Conservation (phyloP, 768 basidiomycete genomes). For the Fistulinella prunicolor region DNA sequence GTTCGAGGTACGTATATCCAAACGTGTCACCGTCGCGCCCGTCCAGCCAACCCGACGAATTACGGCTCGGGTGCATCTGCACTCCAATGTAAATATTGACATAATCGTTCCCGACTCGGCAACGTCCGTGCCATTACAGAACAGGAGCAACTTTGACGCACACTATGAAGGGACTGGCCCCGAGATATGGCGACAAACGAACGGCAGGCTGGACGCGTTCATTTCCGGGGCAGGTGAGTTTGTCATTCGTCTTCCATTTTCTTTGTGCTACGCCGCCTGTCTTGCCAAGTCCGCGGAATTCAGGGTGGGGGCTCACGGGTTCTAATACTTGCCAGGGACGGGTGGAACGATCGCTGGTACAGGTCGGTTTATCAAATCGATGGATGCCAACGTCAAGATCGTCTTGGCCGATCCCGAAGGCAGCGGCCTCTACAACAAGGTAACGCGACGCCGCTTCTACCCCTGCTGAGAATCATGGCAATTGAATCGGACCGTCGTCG, state of each 20-base stretch:
- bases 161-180: slow-evolving; percentile 90
- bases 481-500: neutral
- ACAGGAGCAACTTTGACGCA: slow-evolving; percentile 84
- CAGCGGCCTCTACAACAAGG: slow-evolving; percentile 94
- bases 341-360: slow-evolving; percentile 92
- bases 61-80: too few relatives aligned
- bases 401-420: slow-evolving; percentile 91
- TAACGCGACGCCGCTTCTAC: slow-evolving; percentile 36
- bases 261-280: too few relatives aligned
- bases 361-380: slow-evolving; percentile 75
- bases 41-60: too few relatives aligned
- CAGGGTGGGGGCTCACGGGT: too few relatives aligned
- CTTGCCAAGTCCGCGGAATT: too few relatives aligned
- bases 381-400: slow-evolving; percentile 62
- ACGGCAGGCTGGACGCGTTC: slow-evolving; percentile 78
- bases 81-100: too few relatives aligned
- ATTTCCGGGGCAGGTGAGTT: slow-evolving; percentile 80
- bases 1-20: slow-evolving; percentile 68
- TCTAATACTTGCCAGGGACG: slow-evolving; percentile 57
- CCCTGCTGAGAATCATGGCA: too few relatives aligned
- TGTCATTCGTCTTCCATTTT: too few relatives aligned
- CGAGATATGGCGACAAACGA: slow-evolving; percentile 93
- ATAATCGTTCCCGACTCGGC: too few relatives aligned
- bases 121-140: slow-evolving; percentile 43
- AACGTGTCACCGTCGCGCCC: too few relatives aligned